A percentile compares a stretch with the other conserved stretches of the same genome.
phyloP scores from a whole-genome alignment of 192 early-diverging fungal genomes.

The Coemansia sp. region DNA sequence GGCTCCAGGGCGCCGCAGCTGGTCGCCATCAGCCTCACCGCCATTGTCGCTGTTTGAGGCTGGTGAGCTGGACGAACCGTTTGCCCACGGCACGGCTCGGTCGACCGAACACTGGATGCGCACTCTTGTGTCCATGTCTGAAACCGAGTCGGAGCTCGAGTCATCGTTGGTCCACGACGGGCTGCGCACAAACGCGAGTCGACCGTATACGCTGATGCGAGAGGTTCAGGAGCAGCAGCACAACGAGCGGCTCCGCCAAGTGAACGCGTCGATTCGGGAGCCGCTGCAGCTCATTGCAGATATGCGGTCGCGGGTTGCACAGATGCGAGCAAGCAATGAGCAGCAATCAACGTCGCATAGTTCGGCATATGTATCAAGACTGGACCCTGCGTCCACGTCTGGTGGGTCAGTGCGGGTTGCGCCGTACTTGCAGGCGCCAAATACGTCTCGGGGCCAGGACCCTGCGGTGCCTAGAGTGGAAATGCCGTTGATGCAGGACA shows the following conservation, averaged over 20 bases:
- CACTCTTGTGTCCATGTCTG: no score
- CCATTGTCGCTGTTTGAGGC: slow-evolving; percentile 16
- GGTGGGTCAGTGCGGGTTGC: no score
- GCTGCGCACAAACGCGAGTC: neutral
- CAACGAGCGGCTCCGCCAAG: neutral
- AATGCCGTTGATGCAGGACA: no score
- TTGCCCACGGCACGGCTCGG: neutral
- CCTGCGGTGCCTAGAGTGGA: no score
- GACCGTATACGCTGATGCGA: neutral
- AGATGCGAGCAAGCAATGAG: no score
- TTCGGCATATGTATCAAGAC: no score
- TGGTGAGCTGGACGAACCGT: neutral
- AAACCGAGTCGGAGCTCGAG: neutral
- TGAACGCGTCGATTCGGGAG: neutral
- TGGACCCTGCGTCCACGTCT: no score
- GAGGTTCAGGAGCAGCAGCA: neutral
- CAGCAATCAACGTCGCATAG: no score
- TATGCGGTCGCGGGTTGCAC: neutral
- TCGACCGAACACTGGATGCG: neutral
- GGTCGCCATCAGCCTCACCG: slow-evolving; percentile 11
- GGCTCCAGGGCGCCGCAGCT: neutral
- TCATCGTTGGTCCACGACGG: neutral
- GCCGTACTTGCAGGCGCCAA: no score
- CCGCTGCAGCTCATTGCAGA: neutral
- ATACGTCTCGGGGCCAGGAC: no score